phyloP scores from a whole-genome alignment of 2,329 filamentous ascomycete species.

The Aureobasidium namibiae region DNA sequence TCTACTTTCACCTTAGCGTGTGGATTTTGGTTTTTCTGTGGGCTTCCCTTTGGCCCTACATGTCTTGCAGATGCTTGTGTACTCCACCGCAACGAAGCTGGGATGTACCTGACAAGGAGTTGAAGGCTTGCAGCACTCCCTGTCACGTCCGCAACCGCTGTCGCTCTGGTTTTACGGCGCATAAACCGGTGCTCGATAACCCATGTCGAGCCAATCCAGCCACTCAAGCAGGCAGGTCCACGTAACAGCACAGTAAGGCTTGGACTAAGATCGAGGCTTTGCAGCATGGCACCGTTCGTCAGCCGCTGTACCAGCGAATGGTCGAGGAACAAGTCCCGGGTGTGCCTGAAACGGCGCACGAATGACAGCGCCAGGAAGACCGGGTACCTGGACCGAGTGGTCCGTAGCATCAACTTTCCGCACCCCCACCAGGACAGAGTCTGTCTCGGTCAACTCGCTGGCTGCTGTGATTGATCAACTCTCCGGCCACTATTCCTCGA shows the following conservation, averaged over 20 bases:
- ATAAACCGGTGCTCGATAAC: neutral
- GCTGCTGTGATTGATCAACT: constrained; percentile 9
- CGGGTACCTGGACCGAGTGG: constrained; percentile 14
- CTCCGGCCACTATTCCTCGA: constrained; percentile 10
- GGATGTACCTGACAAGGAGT: neutral
- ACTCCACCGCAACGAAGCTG: neutral
- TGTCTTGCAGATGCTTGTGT: constrained; percentile 11
- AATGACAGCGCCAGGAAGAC: constrained; percentile 14
- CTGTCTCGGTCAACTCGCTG: constrained; percentile 1
- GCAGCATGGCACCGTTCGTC: constrained; percentile 15
- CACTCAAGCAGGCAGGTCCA: neutral
- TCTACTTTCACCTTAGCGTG: neutral
- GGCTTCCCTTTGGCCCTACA: neutral
- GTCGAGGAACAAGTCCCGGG: constrained; percentile 7
- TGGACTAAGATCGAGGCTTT: constrained; percentile 3
- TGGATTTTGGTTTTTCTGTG: neutral
- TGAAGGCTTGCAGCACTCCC: neutral
- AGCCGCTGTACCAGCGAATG: constrained; percentile 19
- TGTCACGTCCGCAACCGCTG: neutral
- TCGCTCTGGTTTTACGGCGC: neutral
- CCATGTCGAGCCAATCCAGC: neutral
- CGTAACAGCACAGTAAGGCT: neutral
- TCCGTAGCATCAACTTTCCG: constrained; percentile 10
- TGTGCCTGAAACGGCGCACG: constrained; percentile 14
- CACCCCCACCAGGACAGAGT: constrained; percentile 2